Conservation (phyloP, 2,329 filamentous ascomycete species). For the Coniella vitis region DNA sequence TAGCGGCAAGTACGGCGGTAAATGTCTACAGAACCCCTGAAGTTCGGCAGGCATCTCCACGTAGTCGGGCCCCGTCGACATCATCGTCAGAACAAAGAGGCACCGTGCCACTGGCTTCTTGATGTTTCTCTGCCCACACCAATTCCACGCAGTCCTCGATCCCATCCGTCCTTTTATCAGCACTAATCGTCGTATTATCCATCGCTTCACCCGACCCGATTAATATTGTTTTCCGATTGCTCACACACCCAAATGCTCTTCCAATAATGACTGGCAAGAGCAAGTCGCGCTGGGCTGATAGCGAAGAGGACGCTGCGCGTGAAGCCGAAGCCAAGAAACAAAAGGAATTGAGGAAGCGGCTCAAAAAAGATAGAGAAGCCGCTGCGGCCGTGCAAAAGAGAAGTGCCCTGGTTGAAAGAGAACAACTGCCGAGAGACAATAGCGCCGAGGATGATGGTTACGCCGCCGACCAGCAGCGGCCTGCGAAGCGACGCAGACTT, state of each 20-base stretch:
- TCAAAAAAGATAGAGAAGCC: slow-evolving; percentile 64
- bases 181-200: no score
- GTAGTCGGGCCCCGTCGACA: not conserved
- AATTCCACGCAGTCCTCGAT: no score
- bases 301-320: slow-evolving; percentile 70
- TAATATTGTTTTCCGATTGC: no score
- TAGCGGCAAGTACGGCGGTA: not conserved
- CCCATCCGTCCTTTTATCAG: no score
- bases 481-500: slow-evolving; percentile 57
- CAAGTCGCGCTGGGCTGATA: slow-evolving; percentile 82
- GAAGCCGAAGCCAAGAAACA: slow-evolving; percentile 68
- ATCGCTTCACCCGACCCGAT: no score
- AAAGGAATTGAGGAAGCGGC: slow-evolving; percentile 82
- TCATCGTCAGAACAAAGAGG: not conserved
- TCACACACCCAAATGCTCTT: no score
- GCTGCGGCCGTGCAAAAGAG: slow-evolving; percentile 56
- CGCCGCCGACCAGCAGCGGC: slow-evolving; percentile 32
- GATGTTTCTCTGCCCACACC: no score
- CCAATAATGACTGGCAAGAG: slow-evolving; percentile 50
- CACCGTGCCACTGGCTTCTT: no score
- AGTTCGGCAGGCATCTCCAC: slow-evolving; percentile 12
- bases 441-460: slow-evolving; percentile 29
- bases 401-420: not conserved
- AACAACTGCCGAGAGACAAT: slow-evolving; percentile 2
- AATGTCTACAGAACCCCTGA: not conserved